A percentile compares a stretch with the other conserved stretches of the same genome.
Evolutionary conservation across 352 stramenopile species (phyloP).

Genomic region (Globisporangium mamillatum): DNA sequence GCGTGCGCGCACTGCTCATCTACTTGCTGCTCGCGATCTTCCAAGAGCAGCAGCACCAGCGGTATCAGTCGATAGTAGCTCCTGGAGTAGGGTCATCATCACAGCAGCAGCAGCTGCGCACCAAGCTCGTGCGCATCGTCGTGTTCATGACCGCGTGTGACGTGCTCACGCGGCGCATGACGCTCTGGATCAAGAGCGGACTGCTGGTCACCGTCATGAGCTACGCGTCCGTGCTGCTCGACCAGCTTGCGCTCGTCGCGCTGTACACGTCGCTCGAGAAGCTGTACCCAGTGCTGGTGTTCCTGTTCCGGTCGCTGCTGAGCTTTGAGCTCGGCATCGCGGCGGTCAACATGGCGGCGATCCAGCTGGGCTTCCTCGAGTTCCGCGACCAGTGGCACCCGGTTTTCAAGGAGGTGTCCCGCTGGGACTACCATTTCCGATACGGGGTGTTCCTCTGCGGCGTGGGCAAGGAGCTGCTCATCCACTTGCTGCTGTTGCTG

Average conservation of each 20-base stretch:
- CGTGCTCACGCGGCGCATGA: conserved; percentile 49
- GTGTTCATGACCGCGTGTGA: conserved; percentile 57
- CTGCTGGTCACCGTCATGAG: conserved; percentile 67
- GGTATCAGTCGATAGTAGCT: neutral
- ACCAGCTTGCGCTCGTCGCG: conserved; percentile 56
- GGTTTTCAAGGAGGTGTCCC: conserved; percentile 56
- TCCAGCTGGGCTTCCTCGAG: conserved; percentile 60
- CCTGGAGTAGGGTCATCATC: neutral
- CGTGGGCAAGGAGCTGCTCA: conserved; percentile 56
- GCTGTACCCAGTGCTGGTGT: conserved; percentile 43
- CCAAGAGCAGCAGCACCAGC: conserved; percentile 20
- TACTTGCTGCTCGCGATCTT: conserved; percentile 60
- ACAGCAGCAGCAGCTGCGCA: conserved; percentile 20
- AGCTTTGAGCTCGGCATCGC: conserved; percentile 55
- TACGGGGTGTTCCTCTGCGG: conserved; percentile 44
- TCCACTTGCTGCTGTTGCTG: conserved; percentile 60
- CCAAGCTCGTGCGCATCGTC: conserved; percentile 44
- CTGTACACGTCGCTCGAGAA: conserved; percentile 56
- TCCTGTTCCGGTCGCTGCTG: conserved; percentile 45
- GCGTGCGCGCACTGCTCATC: conserved; percentile 59
- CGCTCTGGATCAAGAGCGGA: conserved; percentile 74
- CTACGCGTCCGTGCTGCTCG: conserved; percentile 64
- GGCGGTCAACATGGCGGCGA: conserved; percentile 47
- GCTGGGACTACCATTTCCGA: conserved; percentile 49
- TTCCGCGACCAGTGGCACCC: conserved; percentile 58